These are phyloP conservation scores for Falciphora oryzae DNA, from an alignment of 2,329 filamentous ascomycete species.

Conservation along the genomic window DNA sequence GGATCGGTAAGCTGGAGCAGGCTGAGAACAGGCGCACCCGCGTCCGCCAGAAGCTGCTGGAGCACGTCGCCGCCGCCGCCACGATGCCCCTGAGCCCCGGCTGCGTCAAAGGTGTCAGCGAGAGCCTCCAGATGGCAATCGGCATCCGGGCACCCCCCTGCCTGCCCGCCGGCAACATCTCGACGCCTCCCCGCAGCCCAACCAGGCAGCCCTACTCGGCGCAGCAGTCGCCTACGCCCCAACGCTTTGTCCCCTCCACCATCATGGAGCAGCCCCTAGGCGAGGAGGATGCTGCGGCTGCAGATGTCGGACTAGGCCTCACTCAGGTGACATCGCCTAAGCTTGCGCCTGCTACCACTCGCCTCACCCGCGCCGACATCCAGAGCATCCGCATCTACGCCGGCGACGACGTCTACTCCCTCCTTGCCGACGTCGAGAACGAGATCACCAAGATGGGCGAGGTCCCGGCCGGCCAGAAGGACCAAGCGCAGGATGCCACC, in stretches of 20 bases:
- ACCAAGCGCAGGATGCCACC: constrained; percentile 17
- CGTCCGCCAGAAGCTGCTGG: constrained; percentile 72
- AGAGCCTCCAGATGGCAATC: constrained; percentile 37
- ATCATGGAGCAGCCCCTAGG: constrained; percentile 46
- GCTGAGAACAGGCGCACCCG: constrained; percentile 71
- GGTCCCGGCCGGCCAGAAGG: constrained; percentile 12
- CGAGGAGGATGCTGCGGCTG: constrained; percentile 31
- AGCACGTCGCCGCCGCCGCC: constrained; percentile 70
- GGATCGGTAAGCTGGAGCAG: constrained; percentile 73
- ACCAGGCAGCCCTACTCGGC: constrained; percentile 34
- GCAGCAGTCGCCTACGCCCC: constrained; percentile 40
- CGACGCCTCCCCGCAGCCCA: constrained; percentile 55
- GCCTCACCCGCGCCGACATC: constrained; percentile 34
- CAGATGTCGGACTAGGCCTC: constrained; percentile 1
- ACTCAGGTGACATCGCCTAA: neutral
- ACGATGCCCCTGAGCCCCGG: constrained; percentile 36
- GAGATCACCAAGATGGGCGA: constrained; percentile 43
- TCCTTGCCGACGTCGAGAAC: constrained; percentile 61
- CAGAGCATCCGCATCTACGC: constrained; percentile 66
- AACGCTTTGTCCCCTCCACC: constrained; percentile 47
- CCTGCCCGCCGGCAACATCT: constrained; percentile 34
- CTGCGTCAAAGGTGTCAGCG: constrained; percentile 28
- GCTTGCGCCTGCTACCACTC: neutral
- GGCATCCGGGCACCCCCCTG: constrained; percentile 29
- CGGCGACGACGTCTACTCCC: constrained; percentile 59